Base-by-base conservation (phyloP, 1,284 basidiomycete genomes). In the Papiliotrema nemorosa region DNA sequence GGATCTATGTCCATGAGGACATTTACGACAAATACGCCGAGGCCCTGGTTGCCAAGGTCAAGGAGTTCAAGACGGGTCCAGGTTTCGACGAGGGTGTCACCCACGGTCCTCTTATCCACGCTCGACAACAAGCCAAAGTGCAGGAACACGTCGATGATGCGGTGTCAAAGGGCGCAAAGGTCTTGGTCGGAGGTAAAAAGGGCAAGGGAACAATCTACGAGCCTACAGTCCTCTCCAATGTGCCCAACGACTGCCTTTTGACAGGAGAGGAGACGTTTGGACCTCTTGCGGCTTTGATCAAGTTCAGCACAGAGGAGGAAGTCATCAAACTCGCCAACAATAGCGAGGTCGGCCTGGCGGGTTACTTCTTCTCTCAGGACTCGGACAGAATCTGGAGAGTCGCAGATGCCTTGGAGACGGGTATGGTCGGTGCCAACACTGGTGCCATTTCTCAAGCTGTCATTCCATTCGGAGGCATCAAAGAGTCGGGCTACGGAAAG, bases 391-490 rank as follows among this genome's bases (percentile, higher is more conserved):
- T 91, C 51, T 97, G 90, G 89, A 82, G 94, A 40, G 92, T 99
- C n/a, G 90, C 92, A n/a, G 94, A 97, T 76, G 87, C 83, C 54
- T 79, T 98, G 40, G 90, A 99, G 74, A 90, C 92, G 3, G 96
- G 96, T 7, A 97, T 98, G 69, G 69, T 77, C 39, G 76, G 72
- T 21, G 70, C 67, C 49, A 96, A 96, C 75, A 91, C 90, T 0
- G 89, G 89, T 38, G 63, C 67, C 41, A 69, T 72, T 51, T 67
- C 64, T 2, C 85, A 88, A 72, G 85, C 87, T 37, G 79, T 79
- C 14, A 86, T 91, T 77, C 91, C 91, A 22, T 98, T 99, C 66
- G 96, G 96, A 36, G 96, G 96, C 14, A 77, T 70, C 57, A 74
- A 74, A 60, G 66, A 74, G 55, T 64, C 62, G 21, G 71, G 71